Conservation (phyloP, 768 basidiomycete genomes). For the Holtermanniella nyarrowii region DNA sequence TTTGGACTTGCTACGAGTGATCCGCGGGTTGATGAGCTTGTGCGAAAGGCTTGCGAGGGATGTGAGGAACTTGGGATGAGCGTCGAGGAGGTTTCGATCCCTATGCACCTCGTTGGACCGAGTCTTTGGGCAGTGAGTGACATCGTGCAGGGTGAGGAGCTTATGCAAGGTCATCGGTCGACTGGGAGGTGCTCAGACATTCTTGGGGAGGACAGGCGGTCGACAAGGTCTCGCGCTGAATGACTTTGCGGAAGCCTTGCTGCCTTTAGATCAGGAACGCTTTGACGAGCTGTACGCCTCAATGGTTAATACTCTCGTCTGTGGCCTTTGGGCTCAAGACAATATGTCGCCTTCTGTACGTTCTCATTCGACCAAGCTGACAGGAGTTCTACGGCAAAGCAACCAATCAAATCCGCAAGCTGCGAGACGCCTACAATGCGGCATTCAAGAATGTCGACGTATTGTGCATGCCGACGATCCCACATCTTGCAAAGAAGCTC, state of each 20-base stretch:
- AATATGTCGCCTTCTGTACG: constrained; percentile 19
- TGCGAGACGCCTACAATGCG: constrained; percentile 41
- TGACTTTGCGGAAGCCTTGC: constrained; percentile 32
- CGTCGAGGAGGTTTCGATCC: constrained; percentile 45
- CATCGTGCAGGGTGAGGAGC: not conserved
- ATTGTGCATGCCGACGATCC: constrained; percentile 42
- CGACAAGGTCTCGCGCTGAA: constrained; percentile 40
- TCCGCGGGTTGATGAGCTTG: constrained; percentile 40
- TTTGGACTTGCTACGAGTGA: constrained; percentile 42
- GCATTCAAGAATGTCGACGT: constrained; percentile 38
- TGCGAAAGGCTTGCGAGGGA: constrained; percentile 40
- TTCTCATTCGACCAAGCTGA: constrained; percentile 1
- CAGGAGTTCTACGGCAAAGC: constrained; percentile 38
- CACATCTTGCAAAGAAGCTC: constrained; percentile 9
- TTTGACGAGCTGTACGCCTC: constrained; percentile 30
- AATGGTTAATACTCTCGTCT: constrained; percentile 12
- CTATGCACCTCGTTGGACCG: constrained; percentile 36
- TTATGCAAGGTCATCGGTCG: constrained; percentile 15
- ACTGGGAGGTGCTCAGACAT: constrained; percentile 13
- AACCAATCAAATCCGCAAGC: constrained; percentile 43
- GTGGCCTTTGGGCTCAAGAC: constrained; percentile 16
- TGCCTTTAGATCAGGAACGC: constrained; percentile 42
- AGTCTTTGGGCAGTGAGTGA: constrained; percentile 20
- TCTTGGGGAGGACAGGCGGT: constrained; percentile 21
- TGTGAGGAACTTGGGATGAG: constrained; percentile 43